A percentile compares a stretch with the other conserved stretches of the same genome.
phyloP scores from a whole-genome alignment of 2,329 filamentous ascomycete genomes.

The Fusarium praegraminearum region DNA sequence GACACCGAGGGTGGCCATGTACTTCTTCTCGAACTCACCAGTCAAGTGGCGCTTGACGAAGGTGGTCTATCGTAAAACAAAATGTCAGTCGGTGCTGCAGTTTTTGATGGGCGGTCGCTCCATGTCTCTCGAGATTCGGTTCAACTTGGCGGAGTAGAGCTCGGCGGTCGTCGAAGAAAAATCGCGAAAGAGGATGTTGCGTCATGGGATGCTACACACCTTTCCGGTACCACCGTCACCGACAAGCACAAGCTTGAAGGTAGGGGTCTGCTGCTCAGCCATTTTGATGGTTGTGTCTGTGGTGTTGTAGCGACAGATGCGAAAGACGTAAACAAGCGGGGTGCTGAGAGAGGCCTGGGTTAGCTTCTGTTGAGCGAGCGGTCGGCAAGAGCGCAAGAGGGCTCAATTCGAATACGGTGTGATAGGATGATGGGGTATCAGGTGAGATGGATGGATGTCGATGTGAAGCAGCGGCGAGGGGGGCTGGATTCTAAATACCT shows the following conservation, averaged over 20 bases:
- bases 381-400: conserved; percentile 30
- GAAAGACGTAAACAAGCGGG: conserved; percentile 62
- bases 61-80: conserved; percentile 78
- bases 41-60: conserved; percentile 99
- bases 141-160: conserved; percentile 43
- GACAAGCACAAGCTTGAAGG: conserved; percentile 99
- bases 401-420: conserved; percentile 15
- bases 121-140: conserved; percentile 25
- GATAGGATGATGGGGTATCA: conserved; percentile 11
- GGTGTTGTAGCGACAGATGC: conserved; percentile 46
- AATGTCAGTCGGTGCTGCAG: conserved; percentile 39
- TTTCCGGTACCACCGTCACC: conserved; percentile 99
- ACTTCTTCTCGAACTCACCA: conserved; percentile 99
- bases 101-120: conserved; percentile 16
- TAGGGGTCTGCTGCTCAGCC: conserved; percentile 74
- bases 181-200: conserved; percentile 34
- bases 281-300: conserved; percentile 62
- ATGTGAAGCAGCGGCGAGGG: conserved; percentile 28
- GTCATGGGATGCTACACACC: conserved; percentile 65
- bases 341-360: conserved; percentile 53
- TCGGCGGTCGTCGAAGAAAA: conserved; percentile 35
- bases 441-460: conserved; percentile 27
- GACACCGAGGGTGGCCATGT: conserved; percentile 99
- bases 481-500: conserved; percentile 43
- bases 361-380: conserved; percentile 47